Evolutionary conservation across 331 rosid genomes (phyloP).

Genomic region (Malus hybrid): DNA sequence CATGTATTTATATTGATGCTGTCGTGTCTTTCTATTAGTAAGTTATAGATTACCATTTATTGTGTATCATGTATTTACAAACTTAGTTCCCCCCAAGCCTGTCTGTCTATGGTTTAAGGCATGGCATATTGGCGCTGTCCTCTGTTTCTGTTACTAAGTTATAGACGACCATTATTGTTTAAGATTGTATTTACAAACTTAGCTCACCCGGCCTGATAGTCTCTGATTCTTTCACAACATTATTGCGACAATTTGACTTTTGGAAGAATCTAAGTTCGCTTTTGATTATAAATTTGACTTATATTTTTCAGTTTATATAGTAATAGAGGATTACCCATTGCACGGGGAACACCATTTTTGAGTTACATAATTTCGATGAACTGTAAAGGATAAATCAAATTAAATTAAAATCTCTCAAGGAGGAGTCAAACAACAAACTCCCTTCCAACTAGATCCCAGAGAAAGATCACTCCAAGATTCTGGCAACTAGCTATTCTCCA

Average conservation of each 20-base stretch:
- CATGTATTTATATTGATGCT: background rate
- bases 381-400: too few species aligned
- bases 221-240: background rate
- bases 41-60: background rate
- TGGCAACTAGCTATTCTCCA: too few species aligned
- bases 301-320: too few species aligned
- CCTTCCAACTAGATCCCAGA: too few species aligned
- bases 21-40: background rate
- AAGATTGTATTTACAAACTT: background rate
- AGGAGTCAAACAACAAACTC: too few species aligned
- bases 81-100: background rate
- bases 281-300: too few species aligned
- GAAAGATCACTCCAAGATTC: too few species aligned
- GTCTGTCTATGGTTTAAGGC: background rate
- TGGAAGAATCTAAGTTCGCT: background rate
- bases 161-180: background rate
- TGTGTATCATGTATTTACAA: background rate
- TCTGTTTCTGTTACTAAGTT: background rate
- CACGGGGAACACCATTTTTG: too few species aligned
- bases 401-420: too few species aligned
- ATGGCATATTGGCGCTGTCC: background rate
- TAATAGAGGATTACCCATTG: too few species aligned
- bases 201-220: background rate
- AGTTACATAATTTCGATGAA: too few species aligned
- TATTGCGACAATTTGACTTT: background rate